Percentiles rank a stretch among this genome's conserved stretches.
Evolutionary conservation across 2,329 filamentous ascomycete genomes (phyloP).

Genomic region (Scedosporium aurantiacum): DNA sequence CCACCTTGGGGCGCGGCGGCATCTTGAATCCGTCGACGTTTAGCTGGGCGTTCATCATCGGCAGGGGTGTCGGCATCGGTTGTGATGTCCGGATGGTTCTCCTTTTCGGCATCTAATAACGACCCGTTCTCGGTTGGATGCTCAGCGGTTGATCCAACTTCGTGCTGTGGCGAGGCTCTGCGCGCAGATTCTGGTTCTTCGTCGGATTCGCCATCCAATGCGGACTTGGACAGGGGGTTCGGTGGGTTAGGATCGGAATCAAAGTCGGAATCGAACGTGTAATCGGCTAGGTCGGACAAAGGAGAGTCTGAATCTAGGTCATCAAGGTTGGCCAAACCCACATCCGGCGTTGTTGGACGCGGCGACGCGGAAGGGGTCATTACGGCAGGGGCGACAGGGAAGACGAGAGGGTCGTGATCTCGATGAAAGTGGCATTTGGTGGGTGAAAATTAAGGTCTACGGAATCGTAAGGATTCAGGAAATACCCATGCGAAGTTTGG

Average conservation of each 20-base stretch:
- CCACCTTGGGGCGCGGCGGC: conserved; percentile 26
- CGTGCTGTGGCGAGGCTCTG: not conserved
- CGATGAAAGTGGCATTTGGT: conserved; percentile 48
- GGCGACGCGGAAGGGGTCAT: conserved; percentile 51
- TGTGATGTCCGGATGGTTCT: conserved; percentile 14
- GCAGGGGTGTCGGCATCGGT: conserved; percentile 14
- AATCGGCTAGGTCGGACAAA: conserved; percentile 3
- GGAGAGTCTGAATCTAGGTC: conserved; percentile 9
- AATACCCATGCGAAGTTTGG: conserved; percentile 37
- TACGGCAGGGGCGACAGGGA: conserved; percentile 33
- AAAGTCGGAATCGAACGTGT: conserved; percentile 7
- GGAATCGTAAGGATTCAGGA: conserved; percentile 32
- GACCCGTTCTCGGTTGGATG: not conserved
- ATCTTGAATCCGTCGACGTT: conserved; percentile 52
- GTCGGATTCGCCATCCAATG: conserved; percentile 12
- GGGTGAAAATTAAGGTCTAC: conserved; percentile 44
- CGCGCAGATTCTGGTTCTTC: conserved; percentile 6
- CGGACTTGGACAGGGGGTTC: conserved; percentile 4
- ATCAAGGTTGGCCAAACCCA: conserved; percentile 19
- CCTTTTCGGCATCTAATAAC: conserved; percentile 12
- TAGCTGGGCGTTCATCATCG: conserved; percentile 42
- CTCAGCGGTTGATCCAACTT: not conserved
- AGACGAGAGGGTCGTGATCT: conserved; percentile 39
- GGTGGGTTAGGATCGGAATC: conserved; percentile 13
- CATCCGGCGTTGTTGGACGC: conserved; percentile 27